Evolutionary conservation across 805 yeast genomes (phyloP).

Genomic region (Nakazawaea anatomiae): DNA sequence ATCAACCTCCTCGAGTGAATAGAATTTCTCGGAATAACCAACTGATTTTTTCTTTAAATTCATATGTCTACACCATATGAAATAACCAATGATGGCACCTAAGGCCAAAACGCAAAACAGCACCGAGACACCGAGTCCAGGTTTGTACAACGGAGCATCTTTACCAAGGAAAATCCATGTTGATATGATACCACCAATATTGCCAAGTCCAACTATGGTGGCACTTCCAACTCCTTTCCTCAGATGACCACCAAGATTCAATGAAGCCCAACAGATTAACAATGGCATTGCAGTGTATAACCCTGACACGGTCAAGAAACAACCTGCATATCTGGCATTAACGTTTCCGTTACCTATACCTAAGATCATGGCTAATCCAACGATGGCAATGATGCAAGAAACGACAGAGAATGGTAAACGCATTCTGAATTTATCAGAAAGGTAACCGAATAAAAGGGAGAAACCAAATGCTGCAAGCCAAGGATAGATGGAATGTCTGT

Average conservation of each 20-base stretch:
- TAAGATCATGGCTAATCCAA: conserved; percentile 45
- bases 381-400: conserved; percentile 26
- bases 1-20: conserved; percentile 18
- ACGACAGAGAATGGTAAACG: conserved; percentile 34
- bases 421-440: conserved; percentile 47
- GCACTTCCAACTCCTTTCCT: conserved; percentile 53
- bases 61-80: conserved; percentile 20
- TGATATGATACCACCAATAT: conserved; percentile 57
- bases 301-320: conserved; percentile 47
- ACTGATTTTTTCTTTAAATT: conserved; percentile 18
- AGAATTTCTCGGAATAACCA: conserved; percentile 22
- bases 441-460: conserved; percentile 53
- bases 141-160: conserved; percentile 47
- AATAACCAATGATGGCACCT: conserved; percentile 27
- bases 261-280: conserved; percentile 50
- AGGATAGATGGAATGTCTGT: conserved; percentile 79
- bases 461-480: conserved; percentile 74
- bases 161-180: conserved; percentile 40
- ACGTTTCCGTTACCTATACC: conserved; percentile 28
- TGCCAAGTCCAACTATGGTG: conserved; percentile 57
- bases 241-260: conserved; percentile 50
- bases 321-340: conserved; percentile 45
- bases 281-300: conserved; percentile 53
- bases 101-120: conserved; percentile 39
- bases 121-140: conserved; percentile 40